Evolutionary conservation across 805 yeast species (phyloP), one percentile per base, ranked within the genome.

Genomic region (Lachancea sp.): DNA sequence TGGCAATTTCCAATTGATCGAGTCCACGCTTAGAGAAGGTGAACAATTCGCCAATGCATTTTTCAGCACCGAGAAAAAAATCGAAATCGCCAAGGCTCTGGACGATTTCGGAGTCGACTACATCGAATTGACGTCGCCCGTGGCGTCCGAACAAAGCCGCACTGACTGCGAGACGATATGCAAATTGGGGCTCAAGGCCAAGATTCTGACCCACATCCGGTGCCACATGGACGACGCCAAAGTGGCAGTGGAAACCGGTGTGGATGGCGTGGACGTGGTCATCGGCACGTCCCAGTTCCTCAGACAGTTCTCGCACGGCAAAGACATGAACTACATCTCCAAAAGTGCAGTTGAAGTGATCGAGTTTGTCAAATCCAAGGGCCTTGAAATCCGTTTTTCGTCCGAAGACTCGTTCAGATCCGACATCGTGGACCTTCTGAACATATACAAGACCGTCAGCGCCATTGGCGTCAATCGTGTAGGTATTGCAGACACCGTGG

Each of bases 141-240:
- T 95, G 47, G 98, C 99, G 32, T 82, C 93, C 46, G 98, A 91
- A 68, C 98, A 91, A 73, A 79, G 90, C 45, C 78, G 95, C 65
- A 70, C 64, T 49, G 99, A 91, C 69, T 91, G 98, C 74, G 98
- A 93, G 74, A 97, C 98, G 48, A 91, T 91, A 57, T 93, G 98
- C 76, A 93, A 93, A 74, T 76, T 93, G 55, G 98, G 98, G n/a
- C 79, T 91, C 65, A 88, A 85, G 71, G 91, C 97, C 56, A 91
- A 93, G 74, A 89, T 91, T 54, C 78, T 91, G 56, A 91, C 99
- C 39, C 98, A 91, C 68, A 93, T 93, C 56, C 81, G 98, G 68
- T 91, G 99, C 70, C 97, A 91, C 71, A 91, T 91, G 98, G 97
- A 91, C 68, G 99, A 91, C 60, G 99, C 98, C 45, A 77, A 82